Evolutionary conservation across 73 alveolate genomes (phyloP).

Genomic region (Tetrahymena borealis): DNA sequence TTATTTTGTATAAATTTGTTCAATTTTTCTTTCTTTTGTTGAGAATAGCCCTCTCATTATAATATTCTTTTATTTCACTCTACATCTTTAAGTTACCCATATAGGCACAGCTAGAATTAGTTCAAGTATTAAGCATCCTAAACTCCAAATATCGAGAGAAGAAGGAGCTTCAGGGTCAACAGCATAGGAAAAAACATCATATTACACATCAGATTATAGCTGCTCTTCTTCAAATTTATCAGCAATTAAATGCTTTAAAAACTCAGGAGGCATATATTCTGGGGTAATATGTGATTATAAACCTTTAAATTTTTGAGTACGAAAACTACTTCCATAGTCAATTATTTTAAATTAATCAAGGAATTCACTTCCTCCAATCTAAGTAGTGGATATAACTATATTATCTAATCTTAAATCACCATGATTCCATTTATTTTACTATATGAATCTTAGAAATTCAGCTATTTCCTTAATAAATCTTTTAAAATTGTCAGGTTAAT

Average conservation of each 20-base stretch:
- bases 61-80: not conserved
- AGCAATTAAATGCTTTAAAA: not conserved
- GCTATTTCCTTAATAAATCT: not conserved
- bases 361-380: not conserved
- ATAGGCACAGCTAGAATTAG: not conserved
- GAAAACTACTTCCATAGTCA: not conserved
- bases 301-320: not conserved
- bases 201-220: not conserved
- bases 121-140: not conserved
- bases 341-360: not conserved
- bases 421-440: not conserved
- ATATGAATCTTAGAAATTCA: not conserved
- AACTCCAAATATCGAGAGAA: not conserved
- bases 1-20: not conserved
- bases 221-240: not conserved
- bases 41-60: not conserved
- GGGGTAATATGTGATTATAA: not conserved
- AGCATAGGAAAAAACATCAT: not conserved
- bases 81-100: not conserved
- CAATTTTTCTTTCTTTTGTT: not conserved
- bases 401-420: not conserved
- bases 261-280: not conserved
- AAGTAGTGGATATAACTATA: not conserved
- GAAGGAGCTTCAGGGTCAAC: not conserved
- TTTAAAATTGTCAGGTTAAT: not conserved